phyloP scores from a whole-genome alignment of 2,329 filamentous ascomycete genomes.

The Fusarium sp. region DNA sequence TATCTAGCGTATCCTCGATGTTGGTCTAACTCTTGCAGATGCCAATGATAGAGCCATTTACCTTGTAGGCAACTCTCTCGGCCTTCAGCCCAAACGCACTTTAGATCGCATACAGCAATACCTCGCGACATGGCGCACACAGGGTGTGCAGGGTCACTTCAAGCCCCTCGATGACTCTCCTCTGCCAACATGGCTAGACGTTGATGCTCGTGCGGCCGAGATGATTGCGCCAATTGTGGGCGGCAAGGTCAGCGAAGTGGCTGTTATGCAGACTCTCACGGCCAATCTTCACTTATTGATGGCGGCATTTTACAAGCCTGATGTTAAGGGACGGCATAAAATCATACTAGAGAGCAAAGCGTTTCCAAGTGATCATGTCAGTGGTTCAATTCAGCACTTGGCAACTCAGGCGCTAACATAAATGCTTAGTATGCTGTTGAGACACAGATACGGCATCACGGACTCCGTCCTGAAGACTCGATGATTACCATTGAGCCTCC shows the following conservation, averaged over 20 bases:
- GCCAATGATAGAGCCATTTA: constrained; percentile 64
- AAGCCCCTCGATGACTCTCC: constrained; percentile 72
- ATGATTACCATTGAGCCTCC: constrained; percentile 77
- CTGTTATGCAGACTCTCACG: constrained; percentile 85
- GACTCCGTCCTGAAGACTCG: constrained; percentile 68
- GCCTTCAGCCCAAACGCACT: constrained; percentile 74
- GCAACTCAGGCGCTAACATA: constrained; percentile 6
- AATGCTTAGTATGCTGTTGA: constrained; percentile 74
- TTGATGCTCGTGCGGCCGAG: constrained; percentile 73
- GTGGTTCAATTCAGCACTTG: background rate
- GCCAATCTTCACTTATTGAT: constrained; percentile 81
- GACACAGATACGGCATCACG: constrained; percentile 78
- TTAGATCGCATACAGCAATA: constrained; percentile 73
- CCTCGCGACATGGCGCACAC: constrained; percentile 80
- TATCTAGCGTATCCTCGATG: background rate
- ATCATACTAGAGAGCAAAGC: constrained; percentile 86
- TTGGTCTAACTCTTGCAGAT: constrained; percentile 1
- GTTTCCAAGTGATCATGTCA: constrained; percentile 83
- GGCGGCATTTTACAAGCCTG: constrained; percentile 83
- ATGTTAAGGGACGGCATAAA: constrained; percentile 66
- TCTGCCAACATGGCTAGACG: constrained; percentile 77
- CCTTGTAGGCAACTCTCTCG: constrained; percentile 86
- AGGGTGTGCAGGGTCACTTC: constrained; percentile 86
- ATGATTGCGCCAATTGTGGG: constrained; percentile 78
- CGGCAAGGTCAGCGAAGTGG: constrained; percentile 74